Base-by-base conservation (phyloP, 768 basidiomycete genomes). In the Phanerochaete sordida region DNA sequence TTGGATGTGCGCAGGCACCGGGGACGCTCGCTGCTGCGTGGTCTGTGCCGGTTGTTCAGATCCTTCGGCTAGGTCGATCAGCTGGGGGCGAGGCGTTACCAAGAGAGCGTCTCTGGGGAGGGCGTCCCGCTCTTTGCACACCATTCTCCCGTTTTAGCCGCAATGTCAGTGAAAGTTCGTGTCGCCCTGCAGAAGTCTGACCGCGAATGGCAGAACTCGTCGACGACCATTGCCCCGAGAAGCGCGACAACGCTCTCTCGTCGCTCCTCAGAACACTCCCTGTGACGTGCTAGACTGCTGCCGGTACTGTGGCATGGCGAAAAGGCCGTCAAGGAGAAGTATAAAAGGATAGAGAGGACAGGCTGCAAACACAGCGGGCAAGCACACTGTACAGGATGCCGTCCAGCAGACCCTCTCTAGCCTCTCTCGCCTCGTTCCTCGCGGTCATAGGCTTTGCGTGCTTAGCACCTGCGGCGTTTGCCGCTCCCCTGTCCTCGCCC, bases 21-120 rank as follows among this genome's bases (percentile, higher is more conserved):
- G 19, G 39, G 19, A 43, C 19, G 19, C 39, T 16, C 50, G 50
- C 50, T 15, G 1, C 30, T 31, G 15, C 48, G 16, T 26, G 15
- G 16, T 23, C 27, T 21, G 5, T 51, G 50, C 50, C 50, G 50
- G 19, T 12, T 31, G 50, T 19, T 51, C 31, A 51, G 50, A 33
- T 16, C 50, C 50, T 33, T 51, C 50, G 50, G 50, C 50, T 19
- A 31, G 50, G 50, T 31, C 31, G 50, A 51, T 51, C 50, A 51
- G 28, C 28, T 51, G 50, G 19, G 6, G 30, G 50, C 23, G 49
- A 51, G 30, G 12, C 27, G 27, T 19, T 43, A 43, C 39, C 39
- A 19, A 11, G 4, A 16, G 39, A 43, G 39, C 39, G 39, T 43
- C 39, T 16, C 39, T 43, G 4, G 11, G 39, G 11, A 35, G 7